These are phyloP conservation scores for Chalciporus piperatus DNA, from an alignment of 768 basidiomycete genomes.

Conservation along the genomic window DNA sequence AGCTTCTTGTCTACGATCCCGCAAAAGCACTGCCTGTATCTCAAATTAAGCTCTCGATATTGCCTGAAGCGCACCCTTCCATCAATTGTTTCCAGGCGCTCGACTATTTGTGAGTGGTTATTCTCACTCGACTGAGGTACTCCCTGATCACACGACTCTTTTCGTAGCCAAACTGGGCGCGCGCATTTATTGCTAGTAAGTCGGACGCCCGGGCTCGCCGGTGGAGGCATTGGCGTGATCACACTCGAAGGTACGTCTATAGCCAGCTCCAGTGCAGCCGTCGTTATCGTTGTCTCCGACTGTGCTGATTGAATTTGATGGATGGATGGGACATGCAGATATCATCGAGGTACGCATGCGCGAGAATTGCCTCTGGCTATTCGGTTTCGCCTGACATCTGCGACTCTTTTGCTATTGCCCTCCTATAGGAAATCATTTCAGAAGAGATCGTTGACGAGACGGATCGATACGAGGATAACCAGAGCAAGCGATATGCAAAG, in stretches of 20 bases:
- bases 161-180: slow-evolving; percentile 81
- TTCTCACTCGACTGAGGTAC: neutral
- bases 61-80: slow-evolving; percentile 84
- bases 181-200: slow-evolving; percentile 89
- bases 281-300: neutral
- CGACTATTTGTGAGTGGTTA: slow-evolving; percentile 73
- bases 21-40: slow-evolving; percentile 72
- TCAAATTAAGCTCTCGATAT: slow-evolving; percentile 70
- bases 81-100: slow-evolving; percentile 95
- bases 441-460: slow-evolving; percentile 98
- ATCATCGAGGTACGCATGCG: slow-evolving; percentile 59
- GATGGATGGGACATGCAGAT: slow-evolving; percentile 38
- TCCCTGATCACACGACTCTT: neutral
- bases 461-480: slow-evolving; percentile 86
- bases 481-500: slow-evolving; percentile 69
- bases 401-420: neutral
- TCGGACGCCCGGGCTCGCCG: slow-evolving; percentile 73
- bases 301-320: neutral
- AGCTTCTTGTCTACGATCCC: slow-evolving; percentile 90
- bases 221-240: slow-evolving; percentile 88
- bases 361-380: neutral
- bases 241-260: slow-evolving; percentile 71
- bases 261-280: neutral
- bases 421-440: slow-evolving; percentile 80
- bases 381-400: neutral